These are phyloP conservation scores for Amanita rimosa DNA, from an alignment of 768 basidiomycete genomes.

Conservation along the genomic window DNA sequence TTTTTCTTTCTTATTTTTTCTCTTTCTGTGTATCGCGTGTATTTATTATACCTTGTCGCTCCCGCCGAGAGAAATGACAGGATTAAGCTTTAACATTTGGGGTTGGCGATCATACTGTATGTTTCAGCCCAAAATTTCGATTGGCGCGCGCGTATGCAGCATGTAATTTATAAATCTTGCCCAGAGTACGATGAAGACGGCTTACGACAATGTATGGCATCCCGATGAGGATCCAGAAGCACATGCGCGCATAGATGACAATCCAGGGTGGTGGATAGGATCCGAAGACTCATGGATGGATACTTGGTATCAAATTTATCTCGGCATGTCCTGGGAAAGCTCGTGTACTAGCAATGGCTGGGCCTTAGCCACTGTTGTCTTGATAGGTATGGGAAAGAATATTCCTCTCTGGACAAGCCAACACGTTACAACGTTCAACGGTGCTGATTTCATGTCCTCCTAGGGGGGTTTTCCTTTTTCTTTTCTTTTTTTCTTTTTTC, in stretches of 20 bases:
- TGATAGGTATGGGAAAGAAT: no score
- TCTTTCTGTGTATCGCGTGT: background rate
- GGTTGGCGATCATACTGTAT: background rate
- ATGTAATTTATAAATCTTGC: background rate
- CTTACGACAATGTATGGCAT: background rate
- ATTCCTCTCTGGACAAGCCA: no score
- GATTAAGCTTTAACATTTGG: background rate
- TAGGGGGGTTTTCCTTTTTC: no score
- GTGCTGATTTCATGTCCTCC: no score
- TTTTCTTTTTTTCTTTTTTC: no score
- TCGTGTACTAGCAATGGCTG: background rate
- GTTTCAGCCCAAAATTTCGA: background rate
- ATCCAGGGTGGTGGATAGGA: background rate
- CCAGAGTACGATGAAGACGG: background rate
- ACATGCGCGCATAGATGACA: background rate
- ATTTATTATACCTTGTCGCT: no score
- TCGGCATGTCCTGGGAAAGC: conserved; percentile 1
- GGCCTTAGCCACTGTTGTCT: no score
- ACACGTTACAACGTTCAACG: no score
- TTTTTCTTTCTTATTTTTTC: no score
- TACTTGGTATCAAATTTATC: background rate
- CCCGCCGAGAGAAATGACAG: no score
- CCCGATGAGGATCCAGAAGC: background rate
- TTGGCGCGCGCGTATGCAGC: background rate
- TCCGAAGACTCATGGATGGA: background rate